Percentiles rank a stretch among this genome's conserved stretches.
Conservation (phyloP, 2,329 filamentous ascomycete species). For the Aspergillus carbonarius region DNA sequence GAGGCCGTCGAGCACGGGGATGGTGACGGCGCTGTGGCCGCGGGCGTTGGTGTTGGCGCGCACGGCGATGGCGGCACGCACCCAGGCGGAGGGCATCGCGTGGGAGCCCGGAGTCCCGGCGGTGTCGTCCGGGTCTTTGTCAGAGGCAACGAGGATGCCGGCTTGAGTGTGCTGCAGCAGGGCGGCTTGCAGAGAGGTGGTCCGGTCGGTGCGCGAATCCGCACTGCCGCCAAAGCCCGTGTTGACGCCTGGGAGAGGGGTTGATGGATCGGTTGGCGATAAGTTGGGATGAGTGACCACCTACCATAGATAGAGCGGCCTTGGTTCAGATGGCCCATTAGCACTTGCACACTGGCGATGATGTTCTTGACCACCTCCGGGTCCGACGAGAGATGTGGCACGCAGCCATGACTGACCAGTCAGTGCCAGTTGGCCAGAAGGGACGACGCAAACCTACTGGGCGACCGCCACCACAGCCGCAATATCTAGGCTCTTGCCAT, state of each 20-base stretch:
- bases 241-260: constrained; percentile 46
- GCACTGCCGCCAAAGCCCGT: constrained; percentile 68
- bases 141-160: constrained; percentile 42
- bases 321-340: constrained; percentile 17
- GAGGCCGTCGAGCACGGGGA: not conserved
- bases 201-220: constrained; percentile 55
- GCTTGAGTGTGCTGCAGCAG: constrained; percentile 56
- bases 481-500: constrained; percentile 17
- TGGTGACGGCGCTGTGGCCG: constrained; percentile 3
- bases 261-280: not conserved
- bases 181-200: constrained; percentile 53
- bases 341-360: constrained; percentile 13
- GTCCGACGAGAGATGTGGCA: constrained; percentile 11
- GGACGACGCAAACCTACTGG: constrained; percentile 8
- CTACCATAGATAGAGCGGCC: constrained; percentile 17
- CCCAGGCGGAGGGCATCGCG: constrained; percentile 51
- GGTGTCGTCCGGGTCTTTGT: constrained; percentile 17
- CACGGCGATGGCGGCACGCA: constrained; percentile 24
- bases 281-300: not conserved
- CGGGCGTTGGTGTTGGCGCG: constrained; percentile 3
- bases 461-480: constrained; percentile 15
- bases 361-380: constrained; percentile 14
- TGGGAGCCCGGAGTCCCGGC: constrained; percentile 27
- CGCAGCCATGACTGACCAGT: constrained; percentile 13
- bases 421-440: not conserved